These are phyloP conservation scores for Russula sp. DNA, from an alignment of 768 basidiomycete genomes.

Conservation along the genomic window DNA sequence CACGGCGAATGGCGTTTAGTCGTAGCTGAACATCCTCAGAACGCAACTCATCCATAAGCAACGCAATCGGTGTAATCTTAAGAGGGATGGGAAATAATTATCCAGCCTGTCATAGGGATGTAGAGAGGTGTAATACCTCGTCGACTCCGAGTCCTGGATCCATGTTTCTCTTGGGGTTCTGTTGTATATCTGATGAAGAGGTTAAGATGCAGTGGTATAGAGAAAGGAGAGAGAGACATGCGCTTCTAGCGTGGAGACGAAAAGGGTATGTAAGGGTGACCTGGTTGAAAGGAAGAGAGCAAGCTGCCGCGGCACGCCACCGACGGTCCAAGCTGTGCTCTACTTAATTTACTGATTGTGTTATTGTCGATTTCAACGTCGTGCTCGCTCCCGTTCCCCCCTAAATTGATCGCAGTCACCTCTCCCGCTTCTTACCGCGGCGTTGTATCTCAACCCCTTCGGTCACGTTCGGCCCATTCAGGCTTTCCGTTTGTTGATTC, in stretches of 20 bases:
- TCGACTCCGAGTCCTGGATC: conserved; percentile 56
- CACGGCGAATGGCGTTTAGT: conserved; percentile 93
- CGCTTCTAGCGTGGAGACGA: conserved; percentile 9
- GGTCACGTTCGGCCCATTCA: conserved; percentile 9
- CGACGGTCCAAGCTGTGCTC: neutral
- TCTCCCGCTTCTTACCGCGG: conserved; percentile 11
- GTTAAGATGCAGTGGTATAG: neutral
- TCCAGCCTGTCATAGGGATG: conserved; percentile 8
- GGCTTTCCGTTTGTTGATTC: conserved; percentile 3
- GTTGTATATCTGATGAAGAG: neutral
- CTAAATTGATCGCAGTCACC: neutral
- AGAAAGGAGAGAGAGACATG: conserved; percentile 8
- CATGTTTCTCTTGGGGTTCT: conserved; percentile 15
- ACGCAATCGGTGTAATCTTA: conserved; percentile 90
- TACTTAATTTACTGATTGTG: neutral
- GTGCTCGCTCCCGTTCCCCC: neutral
- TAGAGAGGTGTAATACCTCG: conserved; percentile 51
- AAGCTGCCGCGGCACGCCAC: conserved; percentile 16
- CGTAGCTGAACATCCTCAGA: conserved; percentile 97
- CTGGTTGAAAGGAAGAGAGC: conserved; percentile 11
- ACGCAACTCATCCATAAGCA: conserved; percentile 96
- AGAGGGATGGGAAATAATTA: neutral
- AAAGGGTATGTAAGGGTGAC: conserved; percentile 20
- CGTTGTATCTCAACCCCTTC: conserved; percentile 11
- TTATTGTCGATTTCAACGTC: conserved; percentile 4